Conservation (phyloP, 306 rosid species). For the Quercus variabilis region DNA sequence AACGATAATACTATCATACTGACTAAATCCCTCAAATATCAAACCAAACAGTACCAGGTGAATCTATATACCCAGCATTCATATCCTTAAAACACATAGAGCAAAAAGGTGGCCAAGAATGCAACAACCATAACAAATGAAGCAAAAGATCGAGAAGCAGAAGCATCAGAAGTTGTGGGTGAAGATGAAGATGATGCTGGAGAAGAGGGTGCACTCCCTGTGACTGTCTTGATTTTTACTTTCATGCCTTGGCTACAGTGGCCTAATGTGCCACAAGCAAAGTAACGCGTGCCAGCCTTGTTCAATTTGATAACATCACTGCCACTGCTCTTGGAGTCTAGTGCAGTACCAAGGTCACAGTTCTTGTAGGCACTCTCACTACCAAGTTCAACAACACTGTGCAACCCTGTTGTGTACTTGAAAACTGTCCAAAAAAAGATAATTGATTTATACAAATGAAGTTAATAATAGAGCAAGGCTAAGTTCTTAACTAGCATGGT, state of each 20-base stretch:
- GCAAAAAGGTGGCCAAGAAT: conserved; percentile 11
- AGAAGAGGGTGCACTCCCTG: conserved; percentile 49
- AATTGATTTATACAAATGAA: not conserved
- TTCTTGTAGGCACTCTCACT: conserved; percentile 63
- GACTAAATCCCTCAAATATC: not conserved
- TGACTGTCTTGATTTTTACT: conserved; percentile 44
- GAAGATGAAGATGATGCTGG: conserved; percentile 39
- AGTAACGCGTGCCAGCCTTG: conserved; percentile 59
- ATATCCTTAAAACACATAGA: conserved; percentile 19
- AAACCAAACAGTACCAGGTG: not conserved
- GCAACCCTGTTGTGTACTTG: conserved; percentile 72
- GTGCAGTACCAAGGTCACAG: conserved; percentile 52
- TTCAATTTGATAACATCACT: conserved; percentile 47
- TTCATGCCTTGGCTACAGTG: conserved; percentile 90
- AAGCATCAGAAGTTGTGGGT: conserved; percentile 26
- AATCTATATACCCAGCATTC: not conserved
- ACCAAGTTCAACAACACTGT: conserved; percentile 58
- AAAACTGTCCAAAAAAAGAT: conserved; percentile 44
- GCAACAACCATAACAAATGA: conserved; percentile 21
- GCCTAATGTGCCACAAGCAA: conserved; percentile 76
- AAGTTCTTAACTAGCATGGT: not conserved
- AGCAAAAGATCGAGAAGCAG: conserved; percentile 24
- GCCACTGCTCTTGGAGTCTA: conserved; percentile 57
- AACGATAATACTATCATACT: not conserved
- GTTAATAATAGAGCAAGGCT: not conserved